Percentiles rank a stretch among this genome's conserved stretches.
Conservation (phyloP, 441 rosid genomes). For the Rhodomyrtus psidioides region DNA sequence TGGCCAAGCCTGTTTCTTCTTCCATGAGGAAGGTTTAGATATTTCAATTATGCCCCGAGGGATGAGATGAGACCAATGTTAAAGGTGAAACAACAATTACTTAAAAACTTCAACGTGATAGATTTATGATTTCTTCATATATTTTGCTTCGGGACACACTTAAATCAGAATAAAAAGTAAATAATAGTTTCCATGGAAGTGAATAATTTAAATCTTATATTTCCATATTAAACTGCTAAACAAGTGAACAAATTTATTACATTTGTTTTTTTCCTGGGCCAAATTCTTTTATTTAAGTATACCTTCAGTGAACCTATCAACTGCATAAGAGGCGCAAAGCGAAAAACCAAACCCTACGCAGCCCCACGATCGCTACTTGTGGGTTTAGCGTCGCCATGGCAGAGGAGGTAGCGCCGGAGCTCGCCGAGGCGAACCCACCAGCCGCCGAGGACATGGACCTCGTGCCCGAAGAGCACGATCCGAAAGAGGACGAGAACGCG, state of each 20-base stretch:
- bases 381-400: slow-evolving; percentile 35
- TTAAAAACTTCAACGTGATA: fast-evolving
- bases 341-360: slow-evolving; percentile 7
- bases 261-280: neutral
- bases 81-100: neutral
- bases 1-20: neutral
- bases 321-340: neutral
- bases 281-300: neutral
- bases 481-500: neutral
- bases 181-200: neutral
- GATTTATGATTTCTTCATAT: no score
- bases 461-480: slow-evolving; percentile 4
- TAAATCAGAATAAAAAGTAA: neutral
- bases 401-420: slow-evolving; percentile 30
- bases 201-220: neutral
- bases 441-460: slow-evolving; percentile 48
- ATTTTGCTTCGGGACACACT: neutral
- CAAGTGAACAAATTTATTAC: neutral
- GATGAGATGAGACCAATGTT: neutral
- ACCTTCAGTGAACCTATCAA: neutral
- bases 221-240: neutral
- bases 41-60: neutral
- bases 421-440: slow-evolving; percentile 23
- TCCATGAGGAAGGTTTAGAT: neutral
- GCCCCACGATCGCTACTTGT: neutral